phyloP scores from a whole-genome alignment of 345 rosid species.

The Gossypium mustelinum region DNA sequence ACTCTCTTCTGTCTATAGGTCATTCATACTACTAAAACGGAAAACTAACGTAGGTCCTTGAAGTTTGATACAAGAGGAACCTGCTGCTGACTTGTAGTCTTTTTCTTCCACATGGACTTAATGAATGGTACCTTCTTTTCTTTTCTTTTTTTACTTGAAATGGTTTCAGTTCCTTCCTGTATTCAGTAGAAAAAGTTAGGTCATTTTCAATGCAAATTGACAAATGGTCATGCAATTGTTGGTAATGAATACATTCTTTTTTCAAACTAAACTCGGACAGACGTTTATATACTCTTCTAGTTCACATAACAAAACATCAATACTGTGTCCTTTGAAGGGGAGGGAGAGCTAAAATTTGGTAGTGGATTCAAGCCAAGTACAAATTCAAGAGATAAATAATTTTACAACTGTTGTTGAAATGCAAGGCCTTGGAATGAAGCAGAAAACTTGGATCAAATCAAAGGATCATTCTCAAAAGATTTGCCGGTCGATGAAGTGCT shows the following conservation, averaged over 20 bases:
- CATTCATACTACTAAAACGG: neutral
- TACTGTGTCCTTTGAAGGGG: neutral
- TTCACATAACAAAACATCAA: neutral
- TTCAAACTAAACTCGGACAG: neutral
- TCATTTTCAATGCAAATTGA: conserved; percentile 7
- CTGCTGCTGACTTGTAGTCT: conserved; percentile 1
- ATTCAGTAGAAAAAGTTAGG: conserved; percentile 1
- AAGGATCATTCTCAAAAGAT: conserved; percentile 2
- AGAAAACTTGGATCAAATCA: neutral
- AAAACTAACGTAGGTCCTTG: neutral
- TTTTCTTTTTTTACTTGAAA: neutral
- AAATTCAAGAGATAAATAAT: conserved; percentile 10
- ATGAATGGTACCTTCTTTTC: neutral
- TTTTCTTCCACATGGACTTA: neutral
- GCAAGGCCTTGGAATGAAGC: conserved; percentile 9
- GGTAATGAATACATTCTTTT: neutral
- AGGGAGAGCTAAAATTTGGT: neutral
- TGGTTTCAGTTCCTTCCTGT: neutral
- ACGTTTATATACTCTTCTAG: too few species aligned
- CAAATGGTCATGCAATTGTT: neutral
- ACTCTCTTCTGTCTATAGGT: neutral
- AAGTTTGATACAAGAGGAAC: neutral
- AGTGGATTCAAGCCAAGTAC: conserved; percentile 9
- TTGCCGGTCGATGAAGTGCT: conserved; percentile 10
- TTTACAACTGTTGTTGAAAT: conserved; percentile 11